Conservation (phyloP, 1,284 basidiomycete species). For the Garcileccinum viscosum region DNA sequence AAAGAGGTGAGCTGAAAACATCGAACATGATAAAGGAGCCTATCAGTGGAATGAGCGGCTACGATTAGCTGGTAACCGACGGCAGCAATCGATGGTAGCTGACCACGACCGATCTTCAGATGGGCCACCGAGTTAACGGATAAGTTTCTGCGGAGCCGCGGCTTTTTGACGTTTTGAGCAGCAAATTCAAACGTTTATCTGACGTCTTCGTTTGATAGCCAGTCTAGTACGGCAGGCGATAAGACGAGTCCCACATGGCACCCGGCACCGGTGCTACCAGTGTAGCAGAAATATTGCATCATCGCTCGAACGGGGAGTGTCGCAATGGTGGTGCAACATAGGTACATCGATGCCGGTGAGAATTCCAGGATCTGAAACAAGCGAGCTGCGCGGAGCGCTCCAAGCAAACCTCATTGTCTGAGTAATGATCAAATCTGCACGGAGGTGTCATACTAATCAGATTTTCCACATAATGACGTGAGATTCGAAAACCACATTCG, state of each 20-base stretch:
- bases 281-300: background rate
- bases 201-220: background rate
- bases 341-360: background rate
- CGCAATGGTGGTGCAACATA: background rate
- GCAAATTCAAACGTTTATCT: background rate
- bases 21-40: background rate
- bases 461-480: background rate
- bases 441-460: background rate
- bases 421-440: background rate
- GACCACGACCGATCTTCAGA: background rate
- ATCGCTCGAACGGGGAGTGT: background rate
- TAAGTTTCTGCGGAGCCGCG: slow-evolving; percentile 1
- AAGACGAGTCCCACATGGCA: slow-evolving; percentile 9
- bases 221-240: background rate
- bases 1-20: background rate
- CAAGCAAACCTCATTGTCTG: background rate
- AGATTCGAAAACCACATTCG: background rate
- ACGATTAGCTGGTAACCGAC: background rate
- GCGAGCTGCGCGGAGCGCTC: background rate
- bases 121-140: background rate
- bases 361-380: background rate
- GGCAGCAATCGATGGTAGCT: background rate
- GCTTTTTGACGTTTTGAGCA: background rate
- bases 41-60: background rate
- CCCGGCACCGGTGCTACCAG: background rate